Conservation (phyloP, 805 yeast species). For the Lachancea lanzarotensis region DNA sequence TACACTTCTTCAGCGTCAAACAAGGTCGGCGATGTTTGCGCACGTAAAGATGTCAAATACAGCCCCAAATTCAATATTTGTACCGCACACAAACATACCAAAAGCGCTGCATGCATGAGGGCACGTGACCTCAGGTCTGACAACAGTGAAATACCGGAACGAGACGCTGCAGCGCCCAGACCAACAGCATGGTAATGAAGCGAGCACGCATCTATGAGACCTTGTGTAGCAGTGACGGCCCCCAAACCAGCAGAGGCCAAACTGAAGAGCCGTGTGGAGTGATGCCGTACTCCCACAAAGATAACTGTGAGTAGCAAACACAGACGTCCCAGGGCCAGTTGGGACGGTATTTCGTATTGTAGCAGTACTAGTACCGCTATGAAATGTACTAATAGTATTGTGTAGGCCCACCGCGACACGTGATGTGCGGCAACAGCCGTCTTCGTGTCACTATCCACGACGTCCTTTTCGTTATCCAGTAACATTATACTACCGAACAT, state of each 20-base stretch:
- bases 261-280: conserved; percentile 6
- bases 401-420: background rate
- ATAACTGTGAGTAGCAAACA: conserved; percentile 6
- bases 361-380: conserved; percentile 1
- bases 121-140: conserved; percentile 2
- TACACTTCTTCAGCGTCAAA: no score
- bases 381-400: background rate
- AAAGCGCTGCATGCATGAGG: background rate
- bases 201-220: background rate
- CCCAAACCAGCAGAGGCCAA: conserved; percentile 3
- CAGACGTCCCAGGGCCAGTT: background rate
- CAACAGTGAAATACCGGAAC: background rate
- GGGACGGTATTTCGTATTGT: background rate
- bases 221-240: background rate
- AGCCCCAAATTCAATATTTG: conserved; percentile 3
- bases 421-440: background rate
- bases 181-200: background rate
- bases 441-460: no score
- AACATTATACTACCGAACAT: no score
- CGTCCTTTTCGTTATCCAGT: no score
- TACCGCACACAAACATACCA: conserved; percentile 2
- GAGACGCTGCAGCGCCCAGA: conserved; percentile 1
- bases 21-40: background rate
- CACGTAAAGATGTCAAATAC: background rate
- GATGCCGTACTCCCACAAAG: conserved; percentile 7